These are phyloP conservation scores for Diplodia scrobiculata DNA, from an alignment of 2,329 filamentous ascomycete genomes.

Conservation along the genomic window DNA sequence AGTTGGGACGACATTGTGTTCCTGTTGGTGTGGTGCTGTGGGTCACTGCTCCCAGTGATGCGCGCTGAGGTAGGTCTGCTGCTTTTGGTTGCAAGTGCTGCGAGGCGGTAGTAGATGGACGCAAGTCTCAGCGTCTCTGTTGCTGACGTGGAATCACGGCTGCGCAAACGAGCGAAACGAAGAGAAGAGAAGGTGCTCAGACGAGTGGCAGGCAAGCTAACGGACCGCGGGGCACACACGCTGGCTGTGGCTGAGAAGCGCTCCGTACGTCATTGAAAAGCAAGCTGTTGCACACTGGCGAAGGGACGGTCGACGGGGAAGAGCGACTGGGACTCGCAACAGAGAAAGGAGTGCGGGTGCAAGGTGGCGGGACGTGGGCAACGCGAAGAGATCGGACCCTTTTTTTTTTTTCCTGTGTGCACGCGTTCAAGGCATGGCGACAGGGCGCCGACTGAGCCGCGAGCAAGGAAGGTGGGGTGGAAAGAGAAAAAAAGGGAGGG, in stretches of 20 bases:
- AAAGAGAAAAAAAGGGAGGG: slow-evolving; percentile 4
- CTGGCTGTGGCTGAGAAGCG: not conserved
- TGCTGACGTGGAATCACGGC: not conserved
- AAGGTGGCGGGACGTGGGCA: not conserved
- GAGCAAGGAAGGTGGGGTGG: slow-evolving; percentile 25
- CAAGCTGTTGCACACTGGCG: not conserved
- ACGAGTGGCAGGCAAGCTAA: not conserved
- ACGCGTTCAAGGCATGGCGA: slow-evolving; percentile 26
- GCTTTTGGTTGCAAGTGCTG: not conserved
- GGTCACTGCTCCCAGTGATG: not conserved
- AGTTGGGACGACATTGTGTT: slow-evolving; percentile 3
- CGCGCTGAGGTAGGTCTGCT: not conserved
- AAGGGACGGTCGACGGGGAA: not conserved
- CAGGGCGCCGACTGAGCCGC: slow-evolving; percentile 13
- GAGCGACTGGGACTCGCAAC: not conserved
- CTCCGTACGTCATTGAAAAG: slow-evolving; percentile 10
- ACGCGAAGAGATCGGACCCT: not conserved
- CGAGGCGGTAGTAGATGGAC: not conserved
- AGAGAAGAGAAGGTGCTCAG: not conserved
- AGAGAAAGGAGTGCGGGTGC: not conserved
- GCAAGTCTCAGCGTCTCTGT: not conserved
- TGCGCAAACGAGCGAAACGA: not conserved
- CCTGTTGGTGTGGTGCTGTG: not conserved
- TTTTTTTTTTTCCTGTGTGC: slow-evolving; percentile 10
- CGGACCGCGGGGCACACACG: slow-evolving; percentile 2